Evolutionary conservation across 192 early-diverging fungal genomes (phyloP).

Genomic region (Entophlyctis luteolus): DNA sequence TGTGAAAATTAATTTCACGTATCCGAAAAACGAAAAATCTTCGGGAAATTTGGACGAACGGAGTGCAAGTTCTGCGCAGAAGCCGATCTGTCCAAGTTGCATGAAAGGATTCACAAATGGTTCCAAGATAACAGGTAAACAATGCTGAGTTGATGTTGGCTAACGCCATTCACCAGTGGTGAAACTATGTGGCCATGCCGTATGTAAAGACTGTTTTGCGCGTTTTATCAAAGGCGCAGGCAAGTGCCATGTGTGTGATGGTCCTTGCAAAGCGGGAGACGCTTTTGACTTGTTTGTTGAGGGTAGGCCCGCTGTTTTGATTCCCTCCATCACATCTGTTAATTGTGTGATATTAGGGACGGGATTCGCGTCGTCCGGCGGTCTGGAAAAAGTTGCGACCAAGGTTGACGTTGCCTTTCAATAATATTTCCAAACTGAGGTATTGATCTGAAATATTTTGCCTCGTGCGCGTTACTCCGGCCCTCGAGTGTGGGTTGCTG

Average conservation of each 20-base stretch:
- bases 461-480: no score
- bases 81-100: constrained; percentile 65
- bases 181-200: constrained; percentile 68
- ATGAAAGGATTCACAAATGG: constrained; percentile 70
- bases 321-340: no score
- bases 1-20: constrained; percentile 59
- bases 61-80: neutral
- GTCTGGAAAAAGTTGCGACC: constrained; percentile 53
- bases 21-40: constrained; percentile 25
- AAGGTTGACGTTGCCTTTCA: constrained; percentile 67
- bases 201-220: constrained; percentile 63
- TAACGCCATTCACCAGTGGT: no score
- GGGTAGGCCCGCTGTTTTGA: constrained; percentile 35
- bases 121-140: constrained; percentile 58
- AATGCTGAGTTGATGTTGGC: neutral
- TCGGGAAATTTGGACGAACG: neutral
- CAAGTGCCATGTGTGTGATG: constrained; percentile 66
- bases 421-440: constrained; percentile 32
- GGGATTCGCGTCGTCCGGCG: constrained; percentile 61
- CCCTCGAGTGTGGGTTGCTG: no score
- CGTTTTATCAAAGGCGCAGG: constrained; percentile 67
- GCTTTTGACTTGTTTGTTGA: constrained; percentile 64
- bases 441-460: neutral
- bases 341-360: no score
- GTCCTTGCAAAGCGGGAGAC: constrained; percentile 64